Conservation (phyloP, 192 early-diverging fungal genomes). For the Chytriomyces sp. region DNA sequence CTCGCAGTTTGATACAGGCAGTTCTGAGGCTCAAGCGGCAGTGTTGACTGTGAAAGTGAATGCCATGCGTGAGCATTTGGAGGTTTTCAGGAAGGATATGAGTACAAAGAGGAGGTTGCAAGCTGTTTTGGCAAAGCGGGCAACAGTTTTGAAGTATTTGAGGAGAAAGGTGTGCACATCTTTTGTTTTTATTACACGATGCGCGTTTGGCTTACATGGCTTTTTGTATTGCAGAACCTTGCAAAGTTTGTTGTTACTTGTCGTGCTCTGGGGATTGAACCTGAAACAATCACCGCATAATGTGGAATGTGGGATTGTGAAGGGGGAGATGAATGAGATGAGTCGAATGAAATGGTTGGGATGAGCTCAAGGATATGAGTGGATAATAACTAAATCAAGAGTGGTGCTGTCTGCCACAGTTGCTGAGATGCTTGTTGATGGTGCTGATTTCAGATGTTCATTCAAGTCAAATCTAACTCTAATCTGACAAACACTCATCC, state of each 20-base stretch:
- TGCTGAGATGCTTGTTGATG: too few relatives aligned
- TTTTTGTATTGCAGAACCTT: constrained; percentile 43
- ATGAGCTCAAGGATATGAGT: too few relatives aligned
- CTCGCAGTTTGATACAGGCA: constrained; percentile 83
- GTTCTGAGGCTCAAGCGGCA: constrained; percentile 93
- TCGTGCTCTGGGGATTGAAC: constrained; percentile 52
- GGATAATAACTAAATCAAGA: too few relatives aligned
- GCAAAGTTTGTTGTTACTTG: constrained; percentile 55
- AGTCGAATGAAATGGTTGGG: too few relatives aligned
- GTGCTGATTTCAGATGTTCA: too few relatives aligned
- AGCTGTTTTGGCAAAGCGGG: constrained; percentile 78
- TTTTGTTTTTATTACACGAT: neutral
- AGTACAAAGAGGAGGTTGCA: constrained; percentile 86
- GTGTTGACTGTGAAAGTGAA: constrained; percentile 89
- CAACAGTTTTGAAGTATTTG: constrained; percentile 87
- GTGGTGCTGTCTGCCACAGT: too few relatives aligned
- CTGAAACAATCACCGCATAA: constrained; percentile 48
- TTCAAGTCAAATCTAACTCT: too few relatives aligned
- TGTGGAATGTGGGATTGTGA: neutral
- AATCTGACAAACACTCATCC: too few relatives aligned
- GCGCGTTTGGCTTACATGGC: neutral
- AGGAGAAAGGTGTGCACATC: constrained; percentile 59
- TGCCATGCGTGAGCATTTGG: constrained; percentile 81
- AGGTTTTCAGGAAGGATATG: constrained; percentile 83
- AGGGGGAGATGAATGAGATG: too few relatives aligned